phyloP scores from a whole-genome alignment of 2,329 filamentous ascomycete species.

The Penicillium palitans region DNA sequence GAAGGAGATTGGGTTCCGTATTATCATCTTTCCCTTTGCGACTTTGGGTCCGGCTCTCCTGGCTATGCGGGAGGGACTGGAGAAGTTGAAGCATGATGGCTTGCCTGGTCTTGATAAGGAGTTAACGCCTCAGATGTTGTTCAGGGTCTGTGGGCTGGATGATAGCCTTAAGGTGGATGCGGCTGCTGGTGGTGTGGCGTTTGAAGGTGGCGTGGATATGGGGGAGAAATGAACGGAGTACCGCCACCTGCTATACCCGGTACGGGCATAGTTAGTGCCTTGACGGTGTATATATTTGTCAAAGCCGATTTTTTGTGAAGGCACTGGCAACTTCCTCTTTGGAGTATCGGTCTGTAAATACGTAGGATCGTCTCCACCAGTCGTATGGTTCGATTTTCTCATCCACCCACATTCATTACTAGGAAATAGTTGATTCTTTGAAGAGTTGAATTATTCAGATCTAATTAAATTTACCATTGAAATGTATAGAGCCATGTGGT shows the following conservation, averaged over 20 bases:
- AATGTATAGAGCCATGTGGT: background rate
- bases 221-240: constrained; percentile 18
- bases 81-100: constrained; percentile 40
- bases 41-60: constrained; percentile 40
- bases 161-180: constrained; percentile 44
- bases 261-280: background rate
- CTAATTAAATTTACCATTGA: background rate
- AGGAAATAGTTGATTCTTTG: background rate
- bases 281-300: background rate
- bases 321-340: background rate
- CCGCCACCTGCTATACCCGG: background rate
- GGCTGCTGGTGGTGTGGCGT: constrained; percentile 40
- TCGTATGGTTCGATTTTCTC: background rate
- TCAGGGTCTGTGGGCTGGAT: constrained; percentile 47
- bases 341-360: constrained; percentile 12
- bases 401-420: background rate
- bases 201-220: constrained; percentile 35
- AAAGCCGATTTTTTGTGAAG: background rate
- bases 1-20: constrained; percentile 42
- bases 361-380: constrained; percentile 17
- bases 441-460: background rate
- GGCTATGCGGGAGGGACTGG: constrained; percentile 39
- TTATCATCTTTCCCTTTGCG: constrained; percentile 47
- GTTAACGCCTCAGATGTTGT: constrained; percentile 42
- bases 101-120: constrained; percentile 32